Base-by-base conservation (phyloP, 2,329 filamentous ascomycete genomes). In the Penicillium sp. region DNA sequence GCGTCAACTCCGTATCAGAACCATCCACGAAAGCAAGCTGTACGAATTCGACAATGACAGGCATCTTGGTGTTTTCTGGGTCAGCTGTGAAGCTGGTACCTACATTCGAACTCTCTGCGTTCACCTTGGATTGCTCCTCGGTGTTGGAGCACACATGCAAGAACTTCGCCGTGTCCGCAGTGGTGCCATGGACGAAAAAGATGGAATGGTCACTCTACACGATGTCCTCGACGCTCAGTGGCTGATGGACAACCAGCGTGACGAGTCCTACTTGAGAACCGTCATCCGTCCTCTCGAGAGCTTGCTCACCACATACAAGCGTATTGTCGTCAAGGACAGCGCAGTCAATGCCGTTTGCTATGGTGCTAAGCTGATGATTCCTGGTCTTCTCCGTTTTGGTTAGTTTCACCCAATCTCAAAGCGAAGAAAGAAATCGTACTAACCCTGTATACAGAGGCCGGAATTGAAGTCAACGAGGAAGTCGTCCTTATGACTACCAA, bases 71-170 rank as follows among this genome's bases (percentile, higher is more conserved):
- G 93, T 97, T 56, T 99, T 99, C 84, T 97, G 94, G 93, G 94
- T 97, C 66, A 96, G 91, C 78, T 99, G 94, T 77, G 94, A 99
- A 79, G 94, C 91, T 57, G 94, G 94, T 74, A 99, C 94, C 62
- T 99, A 99, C 77, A 97, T 99, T 74, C 90, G 94, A 81, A 99
- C 94, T 38, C 86, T 99, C 48, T 97, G 94, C 77, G 93, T 97
- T 45, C 94, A 97, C 78, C 76, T 99, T 65, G 90, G 90, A 75
- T 77, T 88, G 59, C 70, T 88, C 59, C 77, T 88, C 30, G 85
- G 93, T 72, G 91, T 96, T 58, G 93, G 93, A 65, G 94, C 90
- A 53, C 91, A 97, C 80, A 97, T 97, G 93, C 93, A 97, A 80
- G 93, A 97, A 81, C 86, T 97, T 65, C 86, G 93, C 67, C 87